Conservation (phyloP, 163 green algal genomes). For the Botryococcus braunii region DNA sequence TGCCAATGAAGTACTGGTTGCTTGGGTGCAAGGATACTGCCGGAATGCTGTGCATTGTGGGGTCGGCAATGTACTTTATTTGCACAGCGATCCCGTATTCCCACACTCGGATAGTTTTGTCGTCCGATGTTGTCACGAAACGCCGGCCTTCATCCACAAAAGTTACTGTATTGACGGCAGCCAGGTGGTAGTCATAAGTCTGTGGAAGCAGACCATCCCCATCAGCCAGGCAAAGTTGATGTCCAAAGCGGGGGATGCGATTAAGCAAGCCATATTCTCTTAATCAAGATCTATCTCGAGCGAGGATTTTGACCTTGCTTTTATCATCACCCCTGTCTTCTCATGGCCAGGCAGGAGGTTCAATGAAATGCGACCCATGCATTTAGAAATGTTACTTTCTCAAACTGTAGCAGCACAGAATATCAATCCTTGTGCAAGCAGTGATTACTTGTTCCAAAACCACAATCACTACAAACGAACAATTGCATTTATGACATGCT, state of each 20-base stretch:
- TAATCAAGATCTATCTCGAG: too few relatives aligned
- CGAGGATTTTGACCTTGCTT: too few relatives aligned
- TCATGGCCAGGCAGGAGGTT: not conserved
- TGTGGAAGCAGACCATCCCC: conserved; percentile 17
- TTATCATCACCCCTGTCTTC: too few relatives aligned
- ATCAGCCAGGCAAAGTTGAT: too few relatives aligned
- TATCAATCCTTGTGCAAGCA: too few relatives aligned
- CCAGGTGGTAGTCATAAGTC: conserved; percentile 97
- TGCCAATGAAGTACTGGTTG: conserved; percentile 53
- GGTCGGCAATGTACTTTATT: conserved; percentile 94
- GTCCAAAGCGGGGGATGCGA: too few relatives aligned
- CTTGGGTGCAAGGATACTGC: conserved; percentile 65
- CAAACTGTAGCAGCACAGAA: too few relatives aligned
- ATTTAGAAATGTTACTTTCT: too few relatives aligned
- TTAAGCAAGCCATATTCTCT: conserved; percentile 1
- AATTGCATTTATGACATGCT: too few relatives aligned
- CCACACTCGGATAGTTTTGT: conserved; percentile 98
- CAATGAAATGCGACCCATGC: not conserved
- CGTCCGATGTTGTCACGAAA: conserved; percentile 93
- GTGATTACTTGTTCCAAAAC: too few relatives aligned
- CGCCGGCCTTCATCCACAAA: conserved; percentile 90
- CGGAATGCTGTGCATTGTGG: conserved; percentile 88
- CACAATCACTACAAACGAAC: too few relatives aligned
- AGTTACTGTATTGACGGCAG: conserved; percentile 95
- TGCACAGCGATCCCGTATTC: conserved; percentile 95